Evolutionary conservation across 441 rosid species (phyloP).

Genomic region (Pelargonium myrrhifolium): DNA sequence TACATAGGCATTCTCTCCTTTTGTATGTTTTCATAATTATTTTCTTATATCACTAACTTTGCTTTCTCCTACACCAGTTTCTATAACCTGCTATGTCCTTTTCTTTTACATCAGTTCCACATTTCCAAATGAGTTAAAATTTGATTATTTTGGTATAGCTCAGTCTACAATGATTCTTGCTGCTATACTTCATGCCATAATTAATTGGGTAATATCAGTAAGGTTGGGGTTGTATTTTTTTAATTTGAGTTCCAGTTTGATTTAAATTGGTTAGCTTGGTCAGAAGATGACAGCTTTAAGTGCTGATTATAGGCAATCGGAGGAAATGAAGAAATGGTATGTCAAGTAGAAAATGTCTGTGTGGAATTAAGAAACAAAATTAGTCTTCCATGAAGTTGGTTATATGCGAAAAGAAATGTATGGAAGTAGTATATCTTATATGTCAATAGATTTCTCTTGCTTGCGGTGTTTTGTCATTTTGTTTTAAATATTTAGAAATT

Average conservation of each 20-base stretch:
- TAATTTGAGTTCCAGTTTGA: background rate
- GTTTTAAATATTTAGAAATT: background rate
- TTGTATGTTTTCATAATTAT: background rate
- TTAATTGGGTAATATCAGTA: too few species aligned
- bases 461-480: background rate
- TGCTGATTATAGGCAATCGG: background rate
- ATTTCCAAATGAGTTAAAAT: background rate
- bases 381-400: background rate
- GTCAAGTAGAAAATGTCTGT: background rate
- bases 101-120: too few species aligned
- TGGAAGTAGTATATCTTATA: background rate
- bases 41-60: too few species aligned
- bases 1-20: constrained; percentile 21
- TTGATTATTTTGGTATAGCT: background rate
- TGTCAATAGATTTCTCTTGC: background rate
- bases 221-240: too few species aligned
- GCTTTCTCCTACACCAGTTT: too few species aligned
- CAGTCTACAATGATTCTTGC: background rate
- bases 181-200: too few species aligned
- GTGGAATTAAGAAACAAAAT: background rate
- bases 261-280: background rate
- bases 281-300: background rate
- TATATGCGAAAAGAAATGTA: background rate
- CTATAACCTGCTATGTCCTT: too few species aligned
- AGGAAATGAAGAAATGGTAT: too few species aligned